phyloP scores from a whole-genome alignment of 257 asterid species.

The Lycium ferocissimum region DNA sequence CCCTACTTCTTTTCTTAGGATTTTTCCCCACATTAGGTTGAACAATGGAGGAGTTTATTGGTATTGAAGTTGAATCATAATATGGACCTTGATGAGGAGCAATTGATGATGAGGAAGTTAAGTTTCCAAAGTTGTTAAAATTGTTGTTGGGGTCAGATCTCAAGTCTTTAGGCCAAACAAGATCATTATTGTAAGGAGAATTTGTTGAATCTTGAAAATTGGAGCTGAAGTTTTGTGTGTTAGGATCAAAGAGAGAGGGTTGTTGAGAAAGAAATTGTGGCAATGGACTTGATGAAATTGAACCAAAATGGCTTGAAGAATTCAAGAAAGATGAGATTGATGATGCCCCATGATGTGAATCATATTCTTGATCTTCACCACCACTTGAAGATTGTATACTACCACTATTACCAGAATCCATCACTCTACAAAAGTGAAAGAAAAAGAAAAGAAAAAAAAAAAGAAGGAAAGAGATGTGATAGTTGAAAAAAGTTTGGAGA shows the following conservation, averaged over 20 bases:
- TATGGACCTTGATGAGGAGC: background rate
- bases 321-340: constrained; percentile 29
- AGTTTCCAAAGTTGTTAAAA: constrained; percentile 18
- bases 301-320: constrained; percentile 12
- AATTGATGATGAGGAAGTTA: constrained; percentile 3
- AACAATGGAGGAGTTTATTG: background rate
- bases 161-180: background rate
- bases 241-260: constrained; percentile 14
- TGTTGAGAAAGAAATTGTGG: constrained; percentile 16
- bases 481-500: constrained; percentile 36
- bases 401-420: constrained; percentile 30
- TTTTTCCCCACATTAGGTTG: constrained; percentile 27
- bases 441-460: background rate
- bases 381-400: constrained; percentile 33
- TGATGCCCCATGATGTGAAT: constrained; percentile 23
- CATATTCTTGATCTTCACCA: constrained; percentile 29
- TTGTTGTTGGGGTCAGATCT: constrained; percentile 17
- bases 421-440: background rate
- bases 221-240: constrained; percentile 27
- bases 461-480: constrained; percentile 29
- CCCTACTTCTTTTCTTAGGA: constrained; percentile 36
- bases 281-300: constrained; percentile 22
- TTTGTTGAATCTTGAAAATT: constrained; percentile 15
- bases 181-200: constrained; percentile 12
- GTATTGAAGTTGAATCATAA: constrained; percentile 2